phyloP scores from a whole-genome alignment of 805 yeast species.

The Zygosaccharomyces bisporus region DNA sequence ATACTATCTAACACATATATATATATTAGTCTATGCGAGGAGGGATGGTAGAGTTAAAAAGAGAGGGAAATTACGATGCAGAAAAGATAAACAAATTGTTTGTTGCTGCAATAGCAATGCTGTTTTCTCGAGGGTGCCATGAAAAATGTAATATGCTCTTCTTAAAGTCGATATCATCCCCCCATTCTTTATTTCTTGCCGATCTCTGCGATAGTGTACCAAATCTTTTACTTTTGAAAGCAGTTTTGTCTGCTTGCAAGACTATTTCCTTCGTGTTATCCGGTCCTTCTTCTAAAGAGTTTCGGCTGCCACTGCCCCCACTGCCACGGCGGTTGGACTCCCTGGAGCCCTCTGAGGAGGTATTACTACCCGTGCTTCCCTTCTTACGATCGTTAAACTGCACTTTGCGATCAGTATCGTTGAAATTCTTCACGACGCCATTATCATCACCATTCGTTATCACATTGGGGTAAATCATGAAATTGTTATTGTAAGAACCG shows the following conservation, averaged over 20 bases:
- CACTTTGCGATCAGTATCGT: conserved; percentile 9
- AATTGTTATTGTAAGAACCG: conserved; percentile 94
- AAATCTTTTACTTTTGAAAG: conserved; percentile 61
- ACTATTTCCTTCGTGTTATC: conserved; percentile 53
- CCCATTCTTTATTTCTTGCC: conserved; percentile 43
- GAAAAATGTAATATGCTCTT: conserved; percentile 91
- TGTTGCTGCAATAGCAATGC: conserved; percentile 97
- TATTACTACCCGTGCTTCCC: conserved; percentile 13
- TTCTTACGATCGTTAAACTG: conserved; percentile 13
- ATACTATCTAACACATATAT: conserved; percentile 4
- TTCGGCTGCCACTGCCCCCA: conserved; percentile 10
- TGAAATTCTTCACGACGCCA: conserved; percentile 18
- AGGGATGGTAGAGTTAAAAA: conserved; percentile 2
- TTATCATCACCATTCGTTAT: conserved; percentile 37
- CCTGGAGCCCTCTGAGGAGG: conserved; percentile 7
- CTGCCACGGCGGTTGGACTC: conserved; percentile 8
- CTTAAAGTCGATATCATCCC: conserved; percentile 85
- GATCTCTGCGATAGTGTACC: conserved; percentile 42
- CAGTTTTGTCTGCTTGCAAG: conserved; percentile 96
- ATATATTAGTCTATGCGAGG: conserved; percentile 7
- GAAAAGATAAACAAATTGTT: conserved; percentile 86
- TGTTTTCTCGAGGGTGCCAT: conserved; percentile 97
- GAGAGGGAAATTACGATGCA: conserved; percentile 46
- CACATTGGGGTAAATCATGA: conserved; percentile 92
- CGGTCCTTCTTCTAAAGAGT: conserved; percentile 11